Percentiles rank a stretch among this genome's conserved stretches.
Conservation (phyloP, 208 protist species). For the Lotmaria passim region DNA sequence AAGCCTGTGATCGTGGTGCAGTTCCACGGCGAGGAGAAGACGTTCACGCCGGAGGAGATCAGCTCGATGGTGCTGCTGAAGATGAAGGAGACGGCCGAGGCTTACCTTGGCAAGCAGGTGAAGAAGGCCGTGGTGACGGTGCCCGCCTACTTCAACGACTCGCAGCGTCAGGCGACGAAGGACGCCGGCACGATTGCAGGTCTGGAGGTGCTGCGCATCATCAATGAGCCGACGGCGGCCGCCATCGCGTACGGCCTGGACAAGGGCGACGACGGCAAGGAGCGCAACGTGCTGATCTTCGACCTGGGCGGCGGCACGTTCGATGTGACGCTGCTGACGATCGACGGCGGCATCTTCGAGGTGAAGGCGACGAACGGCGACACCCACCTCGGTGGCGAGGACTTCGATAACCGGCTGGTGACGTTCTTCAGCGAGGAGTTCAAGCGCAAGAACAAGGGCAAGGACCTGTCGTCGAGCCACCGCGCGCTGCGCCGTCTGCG, state of each 20-base stretch:
- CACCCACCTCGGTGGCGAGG: constrained; percentile 99
- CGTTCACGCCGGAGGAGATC: constrained; percentile 96
- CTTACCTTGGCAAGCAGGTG: constrained; percentile 88
- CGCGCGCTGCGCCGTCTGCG: constrained; percentile 61
- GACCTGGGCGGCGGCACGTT: constrained; percentile 99
- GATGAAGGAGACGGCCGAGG: constrained; percentile 98
- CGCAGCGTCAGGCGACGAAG: constrained; percentile 97
- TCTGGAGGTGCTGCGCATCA: constrained; percentile 97
- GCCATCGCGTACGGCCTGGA: constrained; percentile 98
- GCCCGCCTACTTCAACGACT: constrained; percentile 99
- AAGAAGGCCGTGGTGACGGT: constrained; percentile 98
- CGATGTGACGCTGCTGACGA: constrained; percentile 98
- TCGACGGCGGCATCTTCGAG: constrained; percentile 98
- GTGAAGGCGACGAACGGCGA: constrained; percentile 98
- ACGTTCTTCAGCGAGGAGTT: constrained; percentile 95
- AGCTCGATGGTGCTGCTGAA: constrained; percentile 96
- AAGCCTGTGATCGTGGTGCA: constrained; percentile 55
- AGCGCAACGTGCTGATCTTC: constrained; percentile 95
- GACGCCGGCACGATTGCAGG: constrained; percentile 97
- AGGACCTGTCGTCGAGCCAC: constrained; percentile 54
- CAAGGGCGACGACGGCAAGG: constrained; percentile 69
- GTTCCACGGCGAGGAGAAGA: constrained; percentile 55
- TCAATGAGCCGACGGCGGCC: constrained; percentile 99
- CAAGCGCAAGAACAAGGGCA: constrained; percentile 88
- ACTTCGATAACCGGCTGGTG: constrained; percentile 97